phyloP scores from a whole-genome alignment of 2,329 filamentous ascomycete species.

The Fusarium scirpi region DNA sequence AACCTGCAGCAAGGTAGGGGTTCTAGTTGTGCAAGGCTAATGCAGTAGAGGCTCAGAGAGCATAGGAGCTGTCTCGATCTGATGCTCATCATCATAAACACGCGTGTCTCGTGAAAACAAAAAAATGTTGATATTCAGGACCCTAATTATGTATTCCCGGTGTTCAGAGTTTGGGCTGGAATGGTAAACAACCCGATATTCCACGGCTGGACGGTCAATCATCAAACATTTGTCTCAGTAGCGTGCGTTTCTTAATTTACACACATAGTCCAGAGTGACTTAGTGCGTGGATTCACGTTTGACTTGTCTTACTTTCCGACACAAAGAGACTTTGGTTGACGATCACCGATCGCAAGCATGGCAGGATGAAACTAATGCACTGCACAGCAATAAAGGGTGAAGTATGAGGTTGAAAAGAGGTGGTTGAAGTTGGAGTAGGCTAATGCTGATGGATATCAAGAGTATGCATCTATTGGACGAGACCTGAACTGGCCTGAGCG shows the following conservation, averaged over 20 bases:
- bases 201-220: slow-evolving; percentile 12
- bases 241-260: slow-evolving; percentile 37
- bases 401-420: slow-evolving; percentile 4
- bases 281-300: slow-evolving; percentile 9
- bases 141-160: background rate
- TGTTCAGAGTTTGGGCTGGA: slow-evolving; percentile 26
- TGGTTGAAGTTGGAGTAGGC: slow-evolving; percentile 7
- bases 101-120: slow-evolving; percentile 18
- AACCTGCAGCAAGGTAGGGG: slow-evolving; percentile 39
- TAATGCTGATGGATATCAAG: background rate
- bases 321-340: slow-evolving; percentile 10
- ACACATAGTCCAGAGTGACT: slow-evolving; percentile 23
- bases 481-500: slow-evolving; percentile 18
- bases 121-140: slow-evolving; percentile 11
- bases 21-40: slow-evolving; percentile 27
- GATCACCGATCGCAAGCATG: slow-evolving; percentile 18
- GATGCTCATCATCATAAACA: slow-evolving; percentile 19
- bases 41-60: slow-evolving; percentile 11
- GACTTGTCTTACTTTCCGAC: slow-evolving; percentile 37
- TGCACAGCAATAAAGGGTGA: slow-evolving; percentile 6
- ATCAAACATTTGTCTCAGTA: slow-evolving; percentile 32
- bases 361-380: slow-evolving; percentile 2
- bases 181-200: slow-evolving; percentile 40
- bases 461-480: slow-evolving; percentile 24
- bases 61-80: slow-evolving; percentile 12